Evolutionary conservation across 1,139 yeast species (phyloP).

Genomic region (Debaryomyces subglobosus): DNA sequence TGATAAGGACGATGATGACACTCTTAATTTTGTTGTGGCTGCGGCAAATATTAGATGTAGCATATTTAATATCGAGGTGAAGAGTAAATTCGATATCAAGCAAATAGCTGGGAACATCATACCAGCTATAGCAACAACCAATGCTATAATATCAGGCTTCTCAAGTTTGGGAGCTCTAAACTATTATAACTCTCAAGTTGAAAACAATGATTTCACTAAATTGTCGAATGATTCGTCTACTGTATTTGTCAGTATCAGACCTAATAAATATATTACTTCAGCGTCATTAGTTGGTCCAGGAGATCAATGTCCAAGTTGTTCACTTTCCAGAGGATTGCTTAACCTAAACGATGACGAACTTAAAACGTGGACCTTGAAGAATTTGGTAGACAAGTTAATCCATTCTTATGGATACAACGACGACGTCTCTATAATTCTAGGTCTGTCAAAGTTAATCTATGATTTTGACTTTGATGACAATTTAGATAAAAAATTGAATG

Average conservation of each 20-base stretch:
- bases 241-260: slow-evolving; percentile 67
- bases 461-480: slow-evolving; percentile 92
- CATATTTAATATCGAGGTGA: slow-evolving; percentile 70
- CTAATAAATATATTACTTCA: slow-evolving; percentile 69
- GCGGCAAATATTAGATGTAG: slow-evolving; percentile 82
- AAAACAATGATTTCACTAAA: slow-evolving; percentile 21
- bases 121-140: slow-evolving; percentile 98
- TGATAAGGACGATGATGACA: slow-evolving; percentile 94
- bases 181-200: slow-evolving; percentile 37
- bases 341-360: slow-evolving; percentile 20
- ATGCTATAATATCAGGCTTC: slow-evolving; percentile 91
- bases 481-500: slow-evolving; percentile 46
- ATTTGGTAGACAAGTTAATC: slow-evolving; percentile 50
- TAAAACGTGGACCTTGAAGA: slow-evolving; percentile 28
- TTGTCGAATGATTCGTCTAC: slow-evolving; percentile 41
- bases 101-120: slow-evolving; percentile 97
- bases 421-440: slow-evolving; percentile 67
- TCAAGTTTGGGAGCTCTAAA: slow-evolving; percentile 74
- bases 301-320: slow-evolving; percentile 73
- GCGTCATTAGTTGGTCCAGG: slow-evolving; percentile 65
- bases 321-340: slow-evolving; percentile 54
- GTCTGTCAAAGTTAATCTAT: slow-evolving; percentile 64
- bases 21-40: slow-evolving; percentile 84
- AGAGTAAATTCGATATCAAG: slow-evolving; percentile 85
- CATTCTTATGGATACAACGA: slow-evolving; percentile 59